Evolutionary conservation across 192 early-diverging fungal genomes (phyloP).

Genomic region (Entomortierella lignicola): DNA sequence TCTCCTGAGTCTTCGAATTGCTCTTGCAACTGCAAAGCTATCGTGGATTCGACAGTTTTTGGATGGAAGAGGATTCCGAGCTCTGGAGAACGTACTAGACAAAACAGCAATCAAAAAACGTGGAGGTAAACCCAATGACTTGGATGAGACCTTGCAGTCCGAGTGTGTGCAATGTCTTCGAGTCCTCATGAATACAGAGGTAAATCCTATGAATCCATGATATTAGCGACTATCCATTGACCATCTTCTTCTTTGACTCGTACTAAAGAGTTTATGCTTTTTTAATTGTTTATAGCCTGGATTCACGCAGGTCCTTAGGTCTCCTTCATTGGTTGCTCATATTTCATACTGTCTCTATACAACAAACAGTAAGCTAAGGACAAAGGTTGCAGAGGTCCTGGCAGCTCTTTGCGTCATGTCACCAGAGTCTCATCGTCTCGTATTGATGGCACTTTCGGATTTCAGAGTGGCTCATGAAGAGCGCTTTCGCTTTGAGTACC

Average conservation of each 20-base stretch:
- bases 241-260: neutral
- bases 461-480: conserved; percentile 59
- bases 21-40: conserved; percentile 56
- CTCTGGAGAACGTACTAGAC: conserved; percentile 61
- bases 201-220: conserved; percentile 13
- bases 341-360: conserved; percentile 54
- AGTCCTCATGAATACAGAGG: conserved; percentile 62
- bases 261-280: conserved; percentile 2
- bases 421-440: conserved; percentile 52
- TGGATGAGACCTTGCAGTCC: conserved; percentile 57
- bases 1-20: conserved; percentile 55
- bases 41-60: conserved; percentile 66
- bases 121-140: conserved; percentile 48
- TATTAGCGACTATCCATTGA: neutral
- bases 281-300: conserved; percentile 58
- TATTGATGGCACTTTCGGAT: conserved; percentile 60
- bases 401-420: conserved; percentile 60
- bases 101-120: conserved; percentile 55
- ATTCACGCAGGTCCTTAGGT: conserved; percentile 53
- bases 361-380: conserved; percentile 55
- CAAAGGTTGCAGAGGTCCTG: conserved; percentile 60
- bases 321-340: conserved; percentile 46
- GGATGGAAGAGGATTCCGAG: conserved; percentile 57
- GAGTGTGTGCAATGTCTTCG: conserved; percentile 66
- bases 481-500: conserved; percentile 64